Percentiles rank a stretch among this genome's conserved stretches.
Evolutionary conservation across 75 land plant species (phyloP).

Genomic region (Selaginella moellendorffii): DNA sequence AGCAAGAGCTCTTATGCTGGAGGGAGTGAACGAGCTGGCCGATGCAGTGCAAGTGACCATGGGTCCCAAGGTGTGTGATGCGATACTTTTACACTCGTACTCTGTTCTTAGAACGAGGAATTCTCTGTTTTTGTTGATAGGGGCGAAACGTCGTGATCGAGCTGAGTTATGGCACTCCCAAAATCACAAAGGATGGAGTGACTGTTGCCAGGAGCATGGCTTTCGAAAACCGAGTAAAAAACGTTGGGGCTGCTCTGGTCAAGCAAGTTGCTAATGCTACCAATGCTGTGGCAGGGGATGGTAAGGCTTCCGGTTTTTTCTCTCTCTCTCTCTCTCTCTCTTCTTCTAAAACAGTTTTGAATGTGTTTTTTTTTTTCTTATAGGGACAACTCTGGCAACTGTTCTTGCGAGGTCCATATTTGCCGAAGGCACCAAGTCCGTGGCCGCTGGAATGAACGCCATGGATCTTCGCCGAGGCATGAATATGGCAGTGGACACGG

Average conservation of each 20-base stretch:
- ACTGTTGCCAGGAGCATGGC: constrained; percentile 84
- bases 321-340: constrained; percentile 1
- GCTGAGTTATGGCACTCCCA: constrained; percentile 74
- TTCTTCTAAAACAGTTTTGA: background rate
- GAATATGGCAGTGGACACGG: constrained; percentile 72
- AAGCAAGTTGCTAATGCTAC: constrained; percentile 93
- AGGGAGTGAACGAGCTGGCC: too few relatives aligned
- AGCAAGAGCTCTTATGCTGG: too few relatives aligned
- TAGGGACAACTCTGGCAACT: constrained; percentile 85
- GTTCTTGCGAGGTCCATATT: constrained; percentile 72
- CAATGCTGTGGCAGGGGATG: constrained; percentile 86
- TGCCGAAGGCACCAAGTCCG: constrained; percentile 81
- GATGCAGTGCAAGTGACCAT: too few relatives aligned
- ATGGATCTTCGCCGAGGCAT: constrained; percentile 86
- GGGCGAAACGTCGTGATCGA: constrained; percentile 74
- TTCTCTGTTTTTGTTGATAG: too few relatives aligned
- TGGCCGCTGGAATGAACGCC: constrained; percentile 90
- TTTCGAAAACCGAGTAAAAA: constrained; percentile 62
- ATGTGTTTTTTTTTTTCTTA: background rate
- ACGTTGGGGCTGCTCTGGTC: constrained; percentile 73
- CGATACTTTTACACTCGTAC: too few relatives aligned
- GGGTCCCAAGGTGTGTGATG: too few relatives aligned
- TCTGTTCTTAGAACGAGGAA: too few relatives aligned
- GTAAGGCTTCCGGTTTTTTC: constrained; percentile 17
- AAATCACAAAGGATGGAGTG: constrained; percentile 89